These are phyloP conservation scores for Metarhizium rileyi DNA, from an alignment of 2,329 filamentous ascomycete genomes.

Conservation along the genomic window DNA sequence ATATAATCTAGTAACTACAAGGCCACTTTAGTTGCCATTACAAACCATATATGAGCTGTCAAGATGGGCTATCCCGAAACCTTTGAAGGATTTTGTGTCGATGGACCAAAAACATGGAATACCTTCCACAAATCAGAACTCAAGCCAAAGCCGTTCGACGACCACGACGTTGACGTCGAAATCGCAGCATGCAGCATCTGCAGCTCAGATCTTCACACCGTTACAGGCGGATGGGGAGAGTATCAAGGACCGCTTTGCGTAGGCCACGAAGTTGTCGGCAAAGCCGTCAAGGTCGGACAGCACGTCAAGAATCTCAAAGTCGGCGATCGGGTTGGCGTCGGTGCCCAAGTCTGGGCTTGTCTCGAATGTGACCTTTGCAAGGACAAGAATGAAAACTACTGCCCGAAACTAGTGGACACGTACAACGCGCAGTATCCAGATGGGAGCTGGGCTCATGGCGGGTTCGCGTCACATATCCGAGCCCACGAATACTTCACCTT, in stretches of 20 bases:
- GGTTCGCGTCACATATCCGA: constrained; percentile 41
- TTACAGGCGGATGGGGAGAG: constrained; percentile 46
- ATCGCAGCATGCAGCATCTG: constrained; percentile 60
- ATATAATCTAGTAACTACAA: too few relatives aligned
- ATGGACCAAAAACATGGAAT: constrained; percentile 32
- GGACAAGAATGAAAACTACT: constrained; percentile 40
- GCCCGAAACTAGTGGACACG: constrained; percentile 39
- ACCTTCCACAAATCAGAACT: constrained; percentile 28
- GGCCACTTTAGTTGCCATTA: too few relatives aligned
- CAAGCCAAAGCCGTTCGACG: constrained; percentile 27
- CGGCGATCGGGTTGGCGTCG: constrained; percentile 56
- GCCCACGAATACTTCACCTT: constrained; percentile 49
- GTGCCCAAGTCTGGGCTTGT: constrained; percentile 51
- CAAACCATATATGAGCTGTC: background rate
- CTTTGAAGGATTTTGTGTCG: constrained; percentile 33
- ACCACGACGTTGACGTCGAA: constrained; percentile 51
- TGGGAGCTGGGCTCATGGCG: constrained; percentile 56
- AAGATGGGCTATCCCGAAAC: constrained; percentile 35
- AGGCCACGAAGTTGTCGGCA: constrained; percentile 51
- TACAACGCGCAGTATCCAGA: constrained; percentile 49
- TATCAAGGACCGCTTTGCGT: constrained; percentile 38
- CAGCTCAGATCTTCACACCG: constrained; percentile 50
- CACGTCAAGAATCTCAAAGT: constrained; percentile 39
- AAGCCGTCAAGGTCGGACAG: constrained; percentile 37
- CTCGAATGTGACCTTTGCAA: constrained; percentile 38